Percentiles rank a stretch among this genome's conserved stretches.
These are phyloP conservation scores for Dactylis glomerata DNA, from an alignment of 176 grass and related monocot species.

Conservation along the genomic window DNA sequence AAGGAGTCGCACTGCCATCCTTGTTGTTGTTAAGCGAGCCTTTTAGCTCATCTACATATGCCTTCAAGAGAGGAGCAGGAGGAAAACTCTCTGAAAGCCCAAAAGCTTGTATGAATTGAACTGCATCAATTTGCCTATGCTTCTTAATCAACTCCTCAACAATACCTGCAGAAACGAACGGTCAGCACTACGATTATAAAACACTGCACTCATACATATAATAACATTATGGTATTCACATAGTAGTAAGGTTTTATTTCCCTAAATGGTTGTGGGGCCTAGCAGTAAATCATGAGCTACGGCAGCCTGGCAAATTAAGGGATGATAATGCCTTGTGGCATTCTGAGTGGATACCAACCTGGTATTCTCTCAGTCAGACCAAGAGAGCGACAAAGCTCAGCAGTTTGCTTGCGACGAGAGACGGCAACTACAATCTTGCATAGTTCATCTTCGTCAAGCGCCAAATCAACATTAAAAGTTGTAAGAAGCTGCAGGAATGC, in stretches of 20 bases:
- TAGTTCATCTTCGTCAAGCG: constrained; percentile 85
- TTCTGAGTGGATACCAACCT: constrained; percentile 77
- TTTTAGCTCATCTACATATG: constrained; percentile 61
- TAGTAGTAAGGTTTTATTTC: constrained; percentile 22
- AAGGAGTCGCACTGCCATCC: constrained; percentile 17
- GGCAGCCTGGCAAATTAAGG: constrained; percentile 42
- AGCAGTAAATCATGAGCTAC: constrained; percentile 18
- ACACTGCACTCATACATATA: constrained; percentile 1
- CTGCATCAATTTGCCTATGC: constrained; percentile 79
- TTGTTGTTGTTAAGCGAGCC: constrained; percentile 47
- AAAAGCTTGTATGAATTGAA: constrained; percentile 76
- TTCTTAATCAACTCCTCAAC: constrained; percentile 59
- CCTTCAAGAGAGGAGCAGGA: constrained; percentile 54
- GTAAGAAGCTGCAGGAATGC: constrained; percentile 81
- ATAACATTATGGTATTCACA: neutral
- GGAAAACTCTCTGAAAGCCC: constrained; percentile 63
- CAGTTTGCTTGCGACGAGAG: constrained; percentile 79
- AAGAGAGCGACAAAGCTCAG: constrained; percentile 65
- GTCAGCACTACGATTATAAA: constrained; percentile 5
- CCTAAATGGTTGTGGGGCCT: constrained; percentile 31
- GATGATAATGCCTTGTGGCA: constrained; percentile 41
- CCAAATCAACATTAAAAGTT: constrained; percentile 72
- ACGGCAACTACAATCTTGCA: constrained; percentile 85
- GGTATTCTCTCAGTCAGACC: constrained; percentile 72
- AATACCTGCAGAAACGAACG: constrained; percentile 45